Base-by-base conservation (phyloP, 768 basidiomycete species). In the Amanita pseudoporphyria region DNA sequence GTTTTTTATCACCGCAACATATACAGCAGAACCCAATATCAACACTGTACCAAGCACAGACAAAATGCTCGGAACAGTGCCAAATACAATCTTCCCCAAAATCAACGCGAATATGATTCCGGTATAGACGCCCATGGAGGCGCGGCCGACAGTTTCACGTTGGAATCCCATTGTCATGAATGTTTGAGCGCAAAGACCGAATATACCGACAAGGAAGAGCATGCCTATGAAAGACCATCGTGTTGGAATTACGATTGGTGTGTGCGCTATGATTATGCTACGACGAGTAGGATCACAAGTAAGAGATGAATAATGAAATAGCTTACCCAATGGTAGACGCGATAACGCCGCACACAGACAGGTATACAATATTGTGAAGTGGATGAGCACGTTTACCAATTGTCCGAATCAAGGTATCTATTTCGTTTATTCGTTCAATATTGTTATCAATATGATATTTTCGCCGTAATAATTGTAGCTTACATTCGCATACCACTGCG, bases 351-450 rank as follows among this genome's bases (percentile, higher is more conserved):
- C 76, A 69, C 6, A 71, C 60, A 1, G 83, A 79, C 60, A 84
- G 89, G 48, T 78, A 87, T 0, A 72, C 65, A 56, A 91, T 71
- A 1, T 77, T 70, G 59, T 93, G 89, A 49, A 90, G 62, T 0
- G 89, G 71, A 56, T 86, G 84, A 1, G 88, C 88, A 3, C 82
- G 73, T 51, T 74, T 81, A 1, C 90, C 89, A 31, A 92, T 86
- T 0, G 77, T 76, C 7, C 87, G 77, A 18, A 74, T 63, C 1
- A 66, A 58, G 1, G 66, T 71, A 56, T 68, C 72, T 74, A 22
- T 3, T 19, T 28, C 26, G 26, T 28, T 7, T 7, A 7, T 28
- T 28, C 26, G 26, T 28, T 28, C 3, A 7, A 28, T 7, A 7
- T 28, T 7, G 26, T 28, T 28, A 44, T 16, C 12, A 10, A 33